Evolutionary conservation across 1,284 basidiomycete genomes (phyloP).

Genomic region (Cryptococcus sp.): DNA sequence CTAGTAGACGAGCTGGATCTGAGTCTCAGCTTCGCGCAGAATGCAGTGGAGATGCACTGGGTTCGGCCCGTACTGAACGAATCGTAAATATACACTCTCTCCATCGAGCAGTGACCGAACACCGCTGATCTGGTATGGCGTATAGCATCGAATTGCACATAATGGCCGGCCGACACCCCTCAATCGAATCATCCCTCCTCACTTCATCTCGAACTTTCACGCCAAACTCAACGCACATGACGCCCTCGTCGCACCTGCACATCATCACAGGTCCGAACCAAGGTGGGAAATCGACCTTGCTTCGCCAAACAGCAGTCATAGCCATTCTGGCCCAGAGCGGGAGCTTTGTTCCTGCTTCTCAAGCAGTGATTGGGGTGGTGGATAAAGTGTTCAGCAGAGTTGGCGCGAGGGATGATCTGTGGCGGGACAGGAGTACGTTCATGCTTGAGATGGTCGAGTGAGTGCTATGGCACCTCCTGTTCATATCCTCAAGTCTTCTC

Average conservation of each 20-base stretch:
- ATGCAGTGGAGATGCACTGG: conserved; percentile 78
- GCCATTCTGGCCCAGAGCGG: conserved; percentile 89
- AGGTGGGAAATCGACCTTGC: conserved; percentile 86
- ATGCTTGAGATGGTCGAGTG: conserved; percentile 58
- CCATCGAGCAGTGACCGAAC: too few species aligned
- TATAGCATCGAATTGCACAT: conserved; percentile 67
- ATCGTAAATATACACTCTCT: conserved; percentile 59
- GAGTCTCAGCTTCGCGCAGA: conserved; percentile 73
- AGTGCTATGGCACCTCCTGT: conserved; percentile 3
- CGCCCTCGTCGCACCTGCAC: conserved; percentile 63
- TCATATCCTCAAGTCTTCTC: too few species aligned
- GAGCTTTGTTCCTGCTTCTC: conserved; percentile 85
- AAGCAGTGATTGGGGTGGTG: conserved; percentile 77
- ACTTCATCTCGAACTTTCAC: conserved; percentile 73
- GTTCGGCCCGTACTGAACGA: conserved; percentile 70
- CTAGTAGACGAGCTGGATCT: conserved; percentile 90
- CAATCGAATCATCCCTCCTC: conserved; percentile 85
- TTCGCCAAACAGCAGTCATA: conserved; percentile 89
- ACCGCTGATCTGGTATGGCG: conserved; percentile 1
- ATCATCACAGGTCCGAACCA: conserved; percentile 96
- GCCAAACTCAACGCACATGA: conserved; percentile 74
- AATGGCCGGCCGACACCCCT: conserved; percentile 81
- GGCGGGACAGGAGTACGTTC: conserved; percentile 88
- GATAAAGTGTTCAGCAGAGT: conserved; percentile 91
- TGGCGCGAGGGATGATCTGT: conserved; percentile 95